Base-by-base conservation (phyloP, 164 flowering plant species). In the Dillenia turbinata region DNA sequence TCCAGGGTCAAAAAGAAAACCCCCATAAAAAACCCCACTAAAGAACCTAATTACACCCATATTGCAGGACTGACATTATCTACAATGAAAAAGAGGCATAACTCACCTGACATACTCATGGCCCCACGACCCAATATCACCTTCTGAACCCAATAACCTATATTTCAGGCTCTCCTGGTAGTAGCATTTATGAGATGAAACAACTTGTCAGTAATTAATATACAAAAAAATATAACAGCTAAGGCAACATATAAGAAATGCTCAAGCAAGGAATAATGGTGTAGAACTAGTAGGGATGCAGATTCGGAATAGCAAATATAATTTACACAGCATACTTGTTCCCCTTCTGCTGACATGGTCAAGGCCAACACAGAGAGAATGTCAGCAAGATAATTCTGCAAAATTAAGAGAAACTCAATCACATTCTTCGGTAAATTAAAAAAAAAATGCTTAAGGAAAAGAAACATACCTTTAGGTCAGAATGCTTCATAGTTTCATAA, bases 71-170 rank as follows among this genome's bases (percentile, higher is more conserved):
- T 33, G 40, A 5, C 40, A 33, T 33, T 33, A 33, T 4, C 40
- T 33, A 33, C 40, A 33, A 33, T 33, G 40, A 33, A 33, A 6
- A 33, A 33, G 5, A 33, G 40, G 6, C 40, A 33, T 33, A 33
- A 46, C 73, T 76, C 52, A 89, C 98, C 99, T 83, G 45, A 95
- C 96, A 77, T 92, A 95, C 68, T 95, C 99, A 81, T 95, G 97
- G 47, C 99, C 99, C 99, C 99, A 95, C n/a, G 97, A 95, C 54
- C 97, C 97, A 71, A 92, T 92, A 75, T 95, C 99, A 62, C 97
- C 99, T 56, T 82, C 91, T 44, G 99, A 88, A 61, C 99, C 99
- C 72, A 86, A 55, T 60, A 95, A 69, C 70, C 99, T 81, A 75
- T 83, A 95, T 69, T 87, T 88, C 24, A 95, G 73, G 69, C 97